Evolutionary conservation across 345 rosid species (phyloP), one percentile per base, ranked within the genome.

Genomic region (Angophora floribunda): DNA sequence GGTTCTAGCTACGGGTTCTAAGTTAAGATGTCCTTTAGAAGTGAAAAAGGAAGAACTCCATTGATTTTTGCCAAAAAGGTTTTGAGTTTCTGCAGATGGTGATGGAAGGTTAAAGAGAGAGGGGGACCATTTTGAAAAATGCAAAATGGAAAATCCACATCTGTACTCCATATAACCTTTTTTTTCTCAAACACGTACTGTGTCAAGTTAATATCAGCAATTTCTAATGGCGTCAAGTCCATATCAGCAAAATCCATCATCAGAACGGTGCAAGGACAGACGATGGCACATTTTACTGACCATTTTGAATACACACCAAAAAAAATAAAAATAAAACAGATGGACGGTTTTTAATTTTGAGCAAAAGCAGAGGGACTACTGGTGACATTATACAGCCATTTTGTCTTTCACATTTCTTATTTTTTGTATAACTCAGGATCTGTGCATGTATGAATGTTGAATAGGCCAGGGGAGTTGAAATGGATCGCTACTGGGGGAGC

Each of bases 381-480:
- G 49, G 84, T 41, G 84, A 41, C 28, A 21, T 75, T 75, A 36
- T 3, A 49, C 84, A 5, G 7, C 28, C 28, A 75, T 41, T 36
- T 36, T 41, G 45, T 41, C 84, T 75, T 36, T 75, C 28, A 19
- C 49, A 44, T 75, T 30, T 65, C 75, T 63, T n/a, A 30, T 9
- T 36, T 17, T 24, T 36, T 24, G 55, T 30, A 75, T 87, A n/a
- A 53, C 41, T 75, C 26, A 63, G 28, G 24, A 28, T 70, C 52
- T 87, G 19, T 15, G 19, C 41, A 59, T 88, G 86, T 11, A 65
- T 87, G 57, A 86, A 88, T 88, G 79, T 89, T 88, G 28, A 55
- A 88, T 95, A 97, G 99, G 99, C 84, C 99, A 63, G 99, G 99
- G 75, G 97, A 97, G 86, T 94, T 95, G 99, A 97, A 89, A 95